Base-by-base conservation (phyloP, 2,329 filamentous ascomycete genomes). In the Aciculosporium take region DNA sequence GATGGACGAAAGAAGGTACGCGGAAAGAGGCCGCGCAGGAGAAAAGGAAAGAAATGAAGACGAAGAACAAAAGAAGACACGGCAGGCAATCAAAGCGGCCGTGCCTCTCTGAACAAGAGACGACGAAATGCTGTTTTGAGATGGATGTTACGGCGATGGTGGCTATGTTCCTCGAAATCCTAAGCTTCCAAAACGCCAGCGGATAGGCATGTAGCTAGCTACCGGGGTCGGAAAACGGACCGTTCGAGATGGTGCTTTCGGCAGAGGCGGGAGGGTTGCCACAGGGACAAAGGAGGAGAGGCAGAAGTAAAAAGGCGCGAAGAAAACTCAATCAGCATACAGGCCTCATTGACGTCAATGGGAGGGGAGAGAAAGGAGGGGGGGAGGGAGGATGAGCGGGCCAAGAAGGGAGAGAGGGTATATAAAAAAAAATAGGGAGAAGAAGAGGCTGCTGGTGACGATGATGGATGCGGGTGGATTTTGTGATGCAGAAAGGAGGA, bases 291-390 rank as follows among this genome's bases (percentile, higher is more conserved):
- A 46, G 48, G 45, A 40, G 38, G 33, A 34, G 49, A 49, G 46
- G 44, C 50, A 52, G 52, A 56, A 55, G 55, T 51, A 50, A 55
- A 49, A n/a, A n/a, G n/a, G n/a, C n/a, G 48, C 24, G 52, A 48
- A 51, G 46, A 39, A 39, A 28, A 48, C 53, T 60, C 54, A 60
- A 59, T 59, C 54, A 59, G 59, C 58, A 58, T 57, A 61, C 55
- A 60, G 51, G 57, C 56, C 55, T 54, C 58, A 59, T 57, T 48
- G 50, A 49, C 23, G 40, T 48, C 47, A 21, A 37, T 37, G 46
- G 44, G 49, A 47, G 46, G 45, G 46, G 48, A 40, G 41, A 37
- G 41, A 47, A 8, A 46, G 35, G 48, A 44, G 42, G 45, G 49
- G 43, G 49, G 45, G 17, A 43, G 46, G 13, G 20, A 24, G 20